These are phyloP conservation scores for Pestalotiopsis sp. DNA, from an alignment of 2,329 filamentous ascomycete genomes.

Conservation along the genomic window DNA sequence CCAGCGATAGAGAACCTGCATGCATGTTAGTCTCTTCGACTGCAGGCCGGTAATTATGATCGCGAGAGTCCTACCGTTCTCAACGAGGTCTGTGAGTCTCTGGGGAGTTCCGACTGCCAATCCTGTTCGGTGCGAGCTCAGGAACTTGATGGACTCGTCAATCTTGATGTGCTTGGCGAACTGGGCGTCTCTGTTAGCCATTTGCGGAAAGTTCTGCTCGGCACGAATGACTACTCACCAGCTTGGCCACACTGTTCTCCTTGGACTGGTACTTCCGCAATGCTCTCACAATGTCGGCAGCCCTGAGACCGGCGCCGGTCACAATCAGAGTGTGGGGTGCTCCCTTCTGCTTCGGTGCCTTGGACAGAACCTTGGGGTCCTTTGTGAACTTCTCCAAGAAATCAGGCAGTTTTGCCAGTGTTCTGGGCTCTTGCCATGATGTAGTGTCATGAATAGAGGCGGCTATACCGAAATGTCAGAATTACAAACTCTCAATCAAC, in stretches of 20 bases:
- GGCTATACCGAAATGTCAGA: conserved; percentile 47
- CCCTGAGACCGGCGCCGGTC: conserved; percentile 80
- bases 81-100: conserved; percentile 78
- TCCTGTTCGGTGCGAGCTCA: conserved; percentile 71
- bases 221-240: conserved; percentile 47
- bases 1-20: conserved; percentile 68
- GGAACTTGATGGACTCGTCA: conserved; percentile 78
- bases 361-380: conserved; percentile 60
- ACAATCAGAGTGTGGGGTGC: conserved; percentile 86
- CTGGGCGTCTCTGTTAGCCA: conserved; percentile 26
- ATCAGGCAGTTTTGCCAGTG: conserved; percentile 71
- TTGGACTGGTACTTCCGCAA: conserved; percentile 80
- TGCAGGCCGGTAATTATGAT: neutral
- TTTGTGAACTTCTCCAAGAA: conserved; percentile 74
- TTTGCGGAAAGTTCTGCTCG: neutral
- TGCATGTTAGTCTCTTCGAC: conserved; percentile 16
- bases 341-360: conserved; percentile 69
- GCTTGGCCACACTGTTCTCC: conserved; percentile 78
- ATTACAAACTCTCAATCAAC: neutral
- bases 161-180: conserved; percentile 99
- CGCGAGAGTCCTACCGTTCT: conserved; percentile 62
- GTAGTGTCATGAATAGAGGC: conserved; percentile 80
- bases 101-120: conserved; percentile 91
- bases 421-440: conserved; percentile 68
- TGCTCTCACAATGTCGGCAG: conserved; percentile 78